Conservation (phyloP, 1,139 yeast genomes). For the Taphrina wiesneri region DNA sequence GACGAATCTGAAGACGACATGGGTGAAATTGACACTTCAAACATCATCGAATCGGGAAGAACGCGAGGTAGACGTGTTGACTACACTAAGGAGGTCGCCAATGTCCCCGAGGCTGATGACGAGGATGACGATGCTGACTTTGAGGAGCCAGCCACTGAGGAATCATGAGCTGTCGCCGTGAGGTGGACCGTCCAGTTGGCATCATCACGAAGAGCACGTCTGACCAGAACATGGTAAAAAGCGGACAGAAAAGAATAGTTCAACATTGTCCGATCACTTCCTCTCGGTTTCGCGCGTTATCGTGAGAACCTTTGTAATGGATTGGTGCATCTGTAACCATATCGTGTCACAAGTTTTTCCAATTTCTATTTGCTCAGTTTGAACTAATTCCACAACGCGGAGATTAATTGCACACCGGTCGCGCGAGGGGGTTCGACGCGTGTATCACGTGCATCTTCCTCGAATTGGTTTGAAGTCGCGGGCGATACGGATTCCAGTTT, state of each 20-base stretch:
- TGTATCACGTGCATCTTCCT: no score
- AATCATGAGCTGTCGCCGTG: background rate
- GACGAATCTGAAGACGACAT: conserved; percentile 73
- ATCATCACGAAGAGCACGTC: background rate
- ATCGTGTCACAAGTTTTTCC: no score
- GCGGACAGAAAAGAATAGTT: background rate
- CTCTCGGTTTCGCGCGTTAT: no score
- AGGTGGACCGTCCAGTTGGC: background rate
- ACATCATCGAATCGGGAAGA: conserved; percentile 81
- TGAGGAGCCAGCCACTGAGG: conserved; percentile 24
- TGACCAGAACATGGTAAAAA: background rate
- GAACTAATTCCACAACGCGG: background rate
- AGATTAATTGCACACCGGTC: background rate
- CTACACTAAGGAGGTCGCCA: conserved; percentile 54
- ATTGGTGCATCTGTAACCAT: no score
- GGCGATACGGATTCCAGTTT: no score
- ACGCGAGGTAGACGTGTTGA: conserved; percentile 89
- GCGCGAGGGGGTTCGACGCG: background rate
- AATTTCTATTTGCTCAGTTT: no score
- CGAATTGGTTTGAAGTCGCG: no score
- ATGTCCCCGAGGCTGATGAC: conserved; percentile 35
- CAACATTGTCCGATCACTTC: background rate
- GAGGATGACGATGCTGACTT: conserved; percentile 35
- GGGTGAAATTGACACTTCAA: conserved; percentile 78
- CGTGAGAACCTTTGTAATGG: no score